Conservation (phyloP, 176 grass and related monocot species). For the Ensete ventricosum region DNA sequence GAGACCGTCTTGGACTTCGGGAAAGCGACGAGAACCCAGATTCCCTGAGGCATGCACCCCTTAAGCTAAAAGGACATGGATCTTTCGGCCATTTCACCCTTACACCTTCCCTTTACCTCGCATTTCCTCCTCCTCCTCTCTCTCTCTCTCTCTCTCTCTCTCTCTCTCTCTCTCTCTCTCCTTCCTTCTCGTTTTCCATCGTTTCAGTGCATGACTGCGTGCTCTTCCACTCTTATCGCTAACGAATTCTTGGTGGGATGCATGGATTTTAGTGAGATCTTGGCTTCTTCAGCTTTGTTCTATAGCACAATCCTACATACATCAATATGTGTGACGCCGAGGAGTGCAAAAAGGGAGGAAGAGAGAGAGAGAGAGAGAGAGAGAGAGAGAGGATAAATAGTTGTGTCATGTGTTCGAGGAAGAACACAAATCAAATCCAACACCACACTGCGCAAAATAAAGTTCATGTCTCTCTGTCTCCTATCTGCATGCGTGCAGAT, state of each 20-base stretch:
- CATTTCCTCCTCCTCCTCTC: neutral
- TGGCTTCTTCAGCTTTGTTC: constrained; percentile 7
- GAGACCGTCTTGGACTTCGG: constrained; percentile 4
- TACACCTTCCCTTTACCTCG: too few relatives aligned
- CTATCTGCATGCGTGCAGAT: neutral
- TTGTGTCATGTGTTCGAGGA: neutral
- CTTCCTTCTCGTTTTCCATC: neutral
- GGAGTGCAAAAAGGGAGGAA: neutral
- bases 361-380: neutral
- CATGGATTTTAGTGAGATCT: constrained; percentile 15
- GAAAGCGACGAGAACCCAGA: constrained; percentile 19
- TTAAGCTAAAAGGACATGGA: too few relatives aligned
- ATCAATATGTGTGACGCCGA: neutral
- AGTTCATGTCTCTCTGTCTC: constrained; percentile 1
- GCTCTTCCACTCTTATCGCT: neutral
- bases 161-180: neutral
- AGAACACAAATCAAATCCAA: constrained; percentile 4
- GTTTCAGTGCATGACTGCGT: neutral
- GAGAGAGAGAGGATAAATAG: neutral
- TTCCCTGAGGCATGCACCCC: constrained; percentile 9
- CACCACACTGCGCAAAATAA: neutral
- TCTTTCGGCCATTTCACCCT: neutral
- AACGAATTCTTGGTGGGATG: constrained; percentile 9
- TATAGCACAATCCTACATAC: neutral
- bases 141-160: neutral